phyloP scores from a whole-genome alignment of 2,329 filamentous ascomycete species.

The Phaeosphaeria sp. region DNA sequence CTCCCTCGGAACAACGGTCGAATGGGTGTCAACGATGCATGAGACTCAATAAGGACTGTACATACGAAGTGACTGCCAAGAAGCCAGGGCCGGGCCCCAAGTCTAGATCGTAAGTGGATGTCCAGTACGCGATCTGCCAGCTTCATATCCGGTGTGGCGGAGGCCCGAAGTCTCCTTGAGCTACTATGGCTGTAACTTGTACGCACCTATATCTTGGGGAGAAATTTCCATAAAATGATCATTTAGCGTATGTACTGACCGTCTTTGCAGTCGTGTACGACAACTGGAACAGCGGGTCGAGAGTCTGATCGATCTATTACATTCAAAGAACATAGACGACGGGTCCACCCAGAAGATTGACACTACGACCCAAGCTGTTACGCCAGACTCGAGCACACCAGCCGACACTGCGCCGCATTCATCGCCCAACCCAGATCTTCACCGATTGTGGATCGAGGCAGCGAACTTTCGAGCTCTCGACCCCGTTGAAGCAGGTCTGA shows the following conservation, averaged over 20 bases:
- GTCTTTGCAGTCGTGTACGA: conserved; percentile 24
- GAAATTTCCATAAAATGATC: not conserved
- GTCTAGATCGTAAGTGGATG: conserved; percentile 28
- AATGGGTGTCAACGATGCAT: conserved; percentile 28
- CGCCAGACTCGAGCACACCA: conserved; percentile 1
- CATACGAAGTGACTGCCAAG: conserved; percentile 19
- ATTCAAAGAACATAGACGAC: conserved; percentile 2
- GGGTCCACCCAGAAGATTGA: not conserved
- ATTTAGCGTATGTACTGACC: not conserved
- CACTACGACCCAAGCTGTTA: not conserved
- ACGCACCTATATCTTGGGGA: not conserved
- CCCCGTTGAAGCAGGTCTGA: conserved; percentile 23
- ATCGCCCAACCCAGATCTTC: not conserved
- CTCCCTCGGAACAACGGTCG: conserved; percentile 16
- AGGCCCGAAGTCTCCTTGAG: not conserved
- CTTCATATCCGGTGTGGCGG: not conserved
- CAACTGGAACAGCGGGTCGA: conserved; percentile 34
- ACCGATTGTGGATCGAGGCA: not conserved
- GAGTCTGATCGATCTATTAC: conserved; percentile 26
- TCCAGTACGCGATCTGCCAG: not conserved
- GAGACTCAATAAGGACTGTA: conserved; percentile 26
- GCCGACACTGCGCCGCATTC: not conserved
- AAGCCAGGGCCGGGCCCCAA: conserved; percentile 22
- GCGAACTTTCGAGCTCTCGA: conserved; percentile 15
- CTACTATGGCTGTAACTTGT: not conserved